Conservation (phyloP, 2,329 filamentous ascomycete genomes). For the Cladosporium sp. region DNA sequence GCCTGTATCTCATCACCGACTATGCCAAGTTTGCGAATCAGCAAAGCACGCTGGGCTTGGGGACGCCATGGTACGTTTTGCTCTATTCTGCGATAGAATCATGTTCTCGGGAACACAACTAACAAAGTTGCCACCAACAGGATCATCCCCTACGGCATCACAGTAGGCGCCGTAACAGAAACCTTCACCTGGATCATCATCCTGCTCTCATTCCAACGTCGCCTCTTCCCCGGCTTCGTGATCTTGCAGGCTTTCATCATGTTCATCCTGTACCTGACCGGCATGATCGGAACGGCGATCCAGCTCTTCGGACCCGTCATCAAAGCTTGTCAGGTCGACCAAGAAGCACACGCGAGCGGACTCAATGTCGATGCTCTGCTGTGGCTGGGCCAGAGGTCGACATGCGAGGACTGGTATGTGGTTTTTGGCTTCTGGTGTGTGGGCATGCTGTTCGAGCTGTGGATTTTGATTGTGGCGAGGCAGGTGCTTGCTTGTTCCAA, state of each 20-base stretch:
- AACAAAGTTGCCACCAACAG: slow-evolving; percentile 33
- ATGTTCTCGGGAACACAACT: slow-evolving; percentile 2
- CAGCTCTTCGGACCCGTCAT: slow-evolving; percentile 53
- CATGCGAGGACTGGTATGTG: slow-evolving; percentile 62
- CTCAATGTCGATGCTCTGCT: slow-evolving; percentile 54
- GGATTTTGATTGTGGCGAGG: slow-evolving; percentile 59
- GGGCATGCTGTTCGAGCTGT: slow-evolving; percentile 58
- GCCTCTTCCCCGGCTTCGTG: slow-evolving; percentile 56
- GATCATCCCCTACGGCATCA: slow-evolving; percentile 62
- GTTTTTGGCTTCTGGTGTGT: slow-evolving; percentile 62
- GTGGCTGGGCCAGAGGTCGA: slow-evolving; percentile 59
- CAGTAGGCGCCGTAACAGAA: slow-evolving; percentile 53
- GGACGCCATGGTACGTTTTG: slow-evolving; percentile 55
- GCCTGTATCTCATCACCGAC: slow-evolving; percentile 56
- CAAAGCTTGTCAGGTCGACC: slow-evolving; percentile 50
- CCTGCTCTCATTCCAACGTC: slow-evolving; percentile 51
- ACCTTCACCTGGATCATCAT: slow-evolving; percentile 57
- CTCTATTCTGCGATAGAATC: too few species aligned
- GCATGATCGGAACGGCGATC: slow-evolving; percentile 58
- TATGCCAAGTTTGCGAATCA: slow-evolving; percentile 58
- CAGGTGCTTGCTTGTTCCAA: slow-evolving; percentile 25
- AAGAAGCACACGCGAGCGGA: slow-evolving; percentile 43
- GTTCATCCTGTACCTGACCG: slow-evolving; percentile 59
- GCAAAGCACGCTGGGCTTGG: slow-evolving; percentile 52
- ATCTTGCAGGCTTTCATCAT: slow-evolving; percentile 59